phyloP scores from a whole-genome alignment of 78 protist genomes.

The Dictyostelium firmibasis region DNA sequence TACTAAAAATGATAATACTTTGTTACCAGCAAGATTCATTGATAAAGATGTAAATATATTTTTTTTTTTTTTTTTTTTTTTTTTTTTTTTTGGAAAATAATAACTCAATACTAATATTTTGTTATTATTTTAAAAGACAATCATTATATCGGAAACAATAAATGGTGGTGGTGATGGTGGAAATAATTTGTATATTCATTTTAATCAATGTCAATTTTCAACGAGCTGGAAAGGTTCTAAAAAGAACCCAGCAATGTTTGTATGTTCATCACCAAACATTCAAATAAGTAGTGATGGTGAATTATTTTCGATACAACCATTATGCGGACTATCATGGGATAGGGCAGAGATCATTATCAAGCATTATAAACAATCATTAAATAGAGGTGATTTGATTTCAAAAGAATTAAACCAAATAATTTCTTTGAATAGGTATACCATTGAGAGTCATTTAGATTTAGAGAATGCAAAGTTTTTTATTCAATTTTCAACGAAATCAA shows the following conservation, averaged over 20 bases:
- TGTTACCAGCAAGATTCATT: conserved; percentile 23
- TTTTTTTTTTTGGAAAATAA: too few species aligned
- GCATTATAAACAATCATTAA: conserved; percentile 24
- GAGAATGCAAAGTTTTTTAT: neutral
- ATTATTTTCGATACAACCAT: conserved; percentile 42
- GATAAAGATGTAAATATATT: conserved; percentile 25
- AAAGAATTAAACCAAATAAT: neutral
- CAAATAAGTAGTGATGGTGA: conserved; percentile 73
- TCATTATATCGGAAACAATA: conserved; percentile 28
- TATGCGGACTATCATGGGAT: conserved; percentile 38
- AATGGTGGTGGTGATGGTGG: neutral
- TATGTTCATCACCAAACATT: conserved; percentile 30
- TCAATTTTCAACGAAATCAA: conserved; percentile 8
- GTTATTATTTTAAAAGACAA: conserved; percentile 11
- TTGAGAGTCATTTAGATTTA: conserved; percentile 14
- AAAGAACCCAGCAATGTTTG: conserved; percentile 45
- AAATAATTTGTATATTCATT: conserved; percentile 67
- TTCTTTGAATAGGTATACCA: neutral
- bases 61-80: too few species aligned
- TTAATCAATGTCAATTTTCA: conserved; percentile 32
- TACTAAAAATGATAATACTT: conserved; percentile 32
- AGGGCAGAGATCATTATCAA: conserved; percentile 20
- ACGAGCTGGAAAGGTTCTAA: conserved; percentile 32
- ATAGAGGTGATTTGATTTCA: conserved; percentile 28
- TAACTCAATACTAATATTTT: too few species aligned